Evolutionary conservation across 2,329 filamentous ascomycete genomes (phyloP), one percentile per base, ranked within the genome.

Genomic region (Xylariales sp.): DNA sequence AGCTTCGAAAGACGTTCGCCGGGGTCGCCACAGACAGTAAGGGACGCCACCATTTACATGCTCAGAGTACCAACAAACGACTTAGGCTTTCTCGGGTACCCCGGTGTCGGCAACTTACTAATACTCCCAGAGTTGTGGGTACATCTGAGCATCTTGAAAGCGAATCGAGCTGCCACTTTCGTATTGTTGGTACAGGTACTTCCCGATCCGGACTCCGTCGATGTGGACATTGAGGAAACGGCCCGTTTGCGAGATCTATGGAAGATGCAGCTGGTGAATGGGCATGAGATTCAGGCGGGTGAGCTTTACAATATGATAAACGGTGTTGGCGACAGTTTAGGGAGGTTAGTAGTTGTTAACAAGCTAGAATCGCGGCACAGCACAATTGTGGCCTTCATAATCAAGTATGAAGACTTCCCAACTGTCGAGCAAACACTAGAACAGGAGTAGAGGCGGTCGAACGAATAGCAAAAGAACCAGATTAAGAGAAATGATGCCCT

Each of bases 41-140:
- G 60, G 12, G 73, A 80, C 60, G 79, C 78, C 0, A 75, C 76
- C 3, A 73, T 81, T 2, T 81, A 81, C 66, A 75, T 81, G 12
- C 10, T 52, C 32, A 8, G 32, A 36, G 18, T 34, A 8, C 30
- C 30, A 7, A 16, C 16, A 9, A 12, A 8, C 9, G 30, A 52
- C 7, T 5, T 36, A 30, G 12, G 49, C 12, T 30, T 39, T 16
- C 5, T 18, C 7, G 14, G 28, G 4, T 52, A 14, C 14, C 49
- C 49, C 8, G 10, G n/a, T 10, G 7, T 14, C 5, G 12, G 12
- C 9, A 16, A 14, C 4, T 52, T 30, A 12, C 49, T 16, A 5
- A 71, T 79, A 23, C 36, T 62, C 6, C 66, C 69, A 14, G 78
- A 80, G 63, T 70, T 82, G 53, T 63, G 72, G 14, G 75, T 74